These are phyloP conservation scores for Pholiota adiposa DNA, from an alignment of 1,284 basidiomycete species.

Conservation along the genomic window DNA sequence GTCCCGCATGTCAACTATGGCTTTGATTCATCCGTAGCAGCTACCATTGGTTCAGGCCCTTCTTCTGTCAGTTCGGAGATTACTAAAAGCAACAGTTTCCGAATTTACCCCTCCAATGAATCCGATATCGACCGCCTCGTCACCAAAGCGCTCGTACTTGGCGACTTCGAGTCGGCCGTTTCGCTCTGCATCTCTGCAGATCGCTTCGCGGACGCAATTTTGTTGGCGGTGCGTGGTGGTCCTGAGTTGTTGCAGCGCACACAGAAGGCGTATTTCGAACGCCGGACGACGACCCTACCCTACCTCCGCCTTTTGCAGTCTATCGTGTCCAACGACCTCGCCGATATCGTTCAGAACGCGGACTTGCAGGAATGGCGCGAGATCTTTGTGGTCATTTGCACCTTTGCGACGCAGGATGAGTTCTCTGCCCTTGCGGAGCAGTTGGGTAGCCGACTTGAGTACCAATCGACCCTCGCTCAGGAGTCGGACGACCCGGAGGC, in stretches of 20 bases:
- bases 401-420: slow-evolving; percentile 87
- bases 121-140: slow-evolving; percentile 88
- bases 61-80: slow-evolving; percentile 83
- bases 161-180: slow-evolving; percentile 94
- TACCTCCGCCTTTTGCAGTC: slow-evolving; percentile 96
- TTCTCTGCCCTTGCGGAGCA: slow-evolving; percentile 90
- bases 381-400: slow-evolving; percentile 96
- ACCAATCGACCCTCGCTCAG: slow-evolving; percentile 69
- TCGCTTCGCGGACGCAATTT: slow-evolving; percentile 92
- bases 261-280: slow-evolving; percentile 94
- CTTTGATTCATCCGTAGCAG: slow-evolving; percentile 87
- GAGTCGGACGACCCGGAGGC: slow-evolving; percentile 51
- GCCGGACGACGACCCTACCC: slow-evolving; percentile 75
- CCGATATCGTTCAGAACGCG: slow-evolving; percentile 95
- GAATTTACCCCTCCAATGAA: slow-evolving; percentile 89
- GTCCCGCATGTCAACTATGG: slow-evolving; percentile 83
- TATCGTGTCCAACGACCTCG: slow-evolving; percentile 91
- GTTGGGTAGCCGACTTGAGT: slow-evolving; percentile 90
- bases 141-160: slow-evolving; percentile 92
- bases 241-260: slow-evolving; percentile 88
- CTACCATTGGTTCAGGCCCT: slow-evolving; percentile 86
- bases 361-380: slow-evolving; percentile 96
- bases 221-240: slow-evolving; percentile 92
- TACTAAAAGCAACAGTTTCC: slow-evolving; percentile 82
- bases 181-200: slow-evolving; percentile 90